phyloP scores from a whole-genome alignment of 2,329 filamentous ascomycete genomes.

The Colletotrichum melonis region DNA sequence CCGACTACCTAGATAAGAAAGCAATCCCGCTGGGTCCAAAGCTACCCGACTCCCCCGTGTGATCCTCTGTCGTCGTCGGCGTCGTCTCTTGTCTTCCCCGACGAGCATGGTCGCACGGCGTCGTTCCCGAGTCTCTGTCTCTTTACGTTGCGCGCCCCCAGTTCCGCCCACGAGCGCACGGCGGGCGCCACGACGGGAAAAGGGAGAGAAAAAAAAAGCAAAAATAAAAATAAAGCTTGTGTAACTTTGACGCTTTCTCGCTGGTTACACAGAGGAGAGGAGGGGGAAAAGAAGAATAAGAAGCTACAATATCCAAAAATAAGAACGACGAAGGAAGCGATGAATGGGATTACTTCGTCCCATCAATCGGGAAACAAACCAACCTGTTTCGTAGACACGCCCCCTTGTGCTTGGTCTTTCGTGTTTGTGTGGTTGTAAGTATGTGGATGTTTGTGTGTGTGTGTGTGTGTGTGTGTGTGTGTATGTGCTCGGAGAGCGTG shows the following conservation, averaged over 20 bases:
- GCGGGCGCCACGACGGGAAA: not conserved
- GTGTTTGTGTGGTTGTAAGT: not conserved
- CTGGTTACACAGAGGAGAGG: not conserved
- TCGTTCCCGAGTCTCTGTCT: constrained; percentile 21
- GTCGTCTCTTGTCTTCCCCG: not conserved
- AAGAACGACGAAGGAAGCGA: not conserved
- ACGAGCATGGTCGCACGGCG: constrained; percentile 18
- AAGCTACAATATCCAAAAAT: not conserved
- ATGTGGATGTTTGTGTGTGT: too few relatives aligned
- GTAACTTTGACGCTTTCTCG: not conserved
- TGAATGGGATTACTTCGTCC: constrained; percentile 17
- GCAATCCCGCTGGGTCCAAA: not conserved
- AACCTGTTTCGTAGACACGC: constrained; percentile 16
- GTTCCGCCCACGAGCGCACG: constrained; percentile 9
- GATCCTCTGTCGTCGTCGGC: not conserved
- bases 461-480: not conserved
- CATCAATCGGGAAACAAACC: constrained; percentile 23
- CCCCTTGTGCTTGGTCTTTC: not conserved
- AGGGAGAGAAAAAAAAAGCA: not conserved
- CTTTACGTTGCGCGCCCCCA: not conserved
- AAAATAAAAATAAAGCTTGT: not conserved
- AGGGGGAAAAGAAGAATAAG: not conserved
- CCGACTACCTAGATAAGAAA: not conserved
- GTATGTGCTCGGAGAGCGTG: not conserved
- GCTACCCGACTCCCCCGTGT: not conserved